Base-by-base conservation (phyloP, 192 early-diverging fungal species). In the Neocallimastix lanati region DNA sequence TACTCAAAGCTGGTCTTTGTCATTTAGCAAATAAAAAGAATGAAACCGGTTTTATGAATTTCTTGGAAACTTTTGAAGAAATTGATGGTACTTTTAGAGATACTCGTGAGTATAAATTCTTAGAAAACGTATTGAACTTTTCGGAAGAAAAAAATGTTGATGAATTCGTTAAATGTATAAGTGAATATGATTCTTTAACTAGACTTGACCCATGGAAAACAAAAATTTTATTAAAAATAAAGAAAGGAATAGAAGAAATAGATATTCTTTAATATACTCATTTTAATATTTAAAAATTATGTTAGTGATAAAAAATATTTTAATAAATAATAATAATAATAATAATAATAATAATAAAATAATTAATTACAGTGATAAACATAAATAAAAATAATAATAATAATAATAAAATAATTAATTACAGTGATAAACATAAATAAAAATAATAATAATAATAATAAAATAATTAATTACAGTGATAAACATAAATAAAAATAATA, bases 141-240 rank as follows among this genome's bases (percentile, higher is more conserved):
- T 84, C 93, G 21, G 93, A 96, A 79, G 89, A 86, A 77, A 88
- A 87, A 76, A 96, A 98, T 84, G 83, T 91, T 21, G 93, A 95
- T 78, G 89, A 87, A 13, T 98, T 96, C 80, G 95, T 94, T 11
- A 88, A 91, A 80, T 87, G 88, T 28, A 92, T 96, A 21, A 87
- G 89, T 28, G 91, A 92, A 40, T 98, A 89, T 86, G 96, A 99
- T 84, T 86, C 91, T 78, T 83, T 98, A 78, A 94, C 93, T 29
- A 93, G 94, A 83, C 88, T 99, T 38, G 98, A 99, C 87, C 89
- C 90, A 83, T 99, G 98, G 98, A 99, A 98, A 86, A 98, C 96
- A 16, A 91, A 92, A 29, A 86, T 98, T 77, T 85, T 98, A 76
- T 87, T 98, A 79, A 87, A 88, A 79, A 92, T 97, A 80, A 97